These are phyloP conservation scores for Craterostigma plantagineum DNA, from an alignment of 257 asterid species.

Conservation along the genomic window DNA sequence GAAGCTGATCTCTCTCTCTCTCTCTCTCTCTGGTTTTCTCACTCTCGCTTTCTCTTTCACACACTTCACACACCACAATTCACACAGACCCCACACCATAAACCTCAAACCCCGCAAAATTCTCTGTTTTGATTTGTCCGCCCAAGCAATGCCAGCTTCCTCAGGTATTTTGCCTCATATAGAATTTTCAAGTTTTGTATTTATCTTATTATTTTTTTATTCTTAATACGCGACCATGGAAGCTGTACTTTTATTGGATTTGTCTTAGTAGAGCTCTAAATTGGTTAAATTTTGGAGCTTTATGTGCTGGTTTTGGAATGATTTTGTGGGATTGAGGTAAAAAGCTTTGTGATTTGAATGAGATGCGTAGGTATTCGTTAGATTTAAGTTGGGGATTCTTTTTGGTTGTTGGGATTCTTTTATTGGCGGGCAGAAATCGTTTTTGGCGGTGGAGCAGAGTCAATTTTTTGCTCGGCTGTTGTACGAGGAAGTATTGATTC, in stretches of 20 bases:
- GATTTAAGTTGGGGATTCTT: no score
- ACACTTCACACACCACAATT: slow-evolving; percentile 40
- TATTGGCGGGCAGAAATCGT: no score
- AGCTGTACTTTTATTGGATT: background rate
- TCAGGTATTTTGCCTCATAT: slow-evolving; percentile 45
- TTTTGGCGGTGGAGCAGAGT: no score
- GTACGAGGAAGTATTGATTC: no score
- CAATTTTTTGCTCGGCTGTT: no score
- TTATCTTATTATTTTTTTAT: slow-evolving; percentile 1
- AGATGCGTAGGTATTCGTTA: no score
- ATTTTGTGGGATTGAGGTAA: no score
- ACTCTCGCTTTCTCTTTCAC: slow-evolving; percentile 18
- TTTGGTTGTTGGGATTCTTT: no score
- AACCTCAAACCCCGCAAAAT: slow-evolving; percentile 27
- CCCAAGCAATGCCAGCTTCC: slow-evolving; percentile 81
- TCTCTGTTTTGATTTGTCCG: slow-evolving; percentile 15
- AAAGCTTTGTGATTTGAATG: no score
- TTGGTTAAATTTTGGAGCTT: no score
- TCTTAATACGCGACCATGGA: background rate
- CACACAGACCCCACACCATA: slow-evolving; percentile 57
- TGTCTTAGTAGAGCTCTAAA: no score
- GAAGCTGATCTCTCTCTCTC: slow-evolving; percentile 2
- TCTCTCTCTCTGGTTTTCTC: slow-evolving; percentile 3
- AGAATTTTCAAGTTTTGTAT: slow-evolving; percentile 1
- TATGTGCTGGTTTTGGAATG: no score